phyloP scores from a whole-genome alignment of 495 filamentous ascomycete genomes.

The Hypoxylon trugodes region DNA sequence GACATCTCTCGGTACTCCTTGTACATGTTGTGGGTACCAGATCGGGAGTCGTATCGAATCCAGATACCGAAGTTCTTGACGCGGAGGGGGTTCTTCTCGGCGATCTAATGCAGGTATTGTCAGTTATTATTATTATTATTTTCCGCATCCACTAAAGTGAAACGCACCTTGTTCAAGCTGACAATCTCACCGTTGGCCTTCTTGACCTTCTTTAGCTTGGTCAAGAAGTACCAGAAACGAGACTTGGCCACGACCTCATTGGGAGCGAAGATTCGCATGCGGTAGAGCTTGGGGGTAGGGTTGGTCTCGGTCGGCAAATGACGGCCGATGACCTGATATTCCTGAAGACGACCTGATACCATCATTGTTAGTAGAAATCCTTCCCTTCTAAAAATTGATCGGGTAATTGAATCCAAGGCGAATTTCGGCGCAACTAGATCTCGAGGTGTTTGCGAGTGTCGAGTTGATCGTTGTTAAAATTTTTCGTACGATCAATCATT shows the following conservation, averaged over 20 bases:
- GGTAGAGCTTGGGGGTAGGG: slow-evolving; percentile 96
- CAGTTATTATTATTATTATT: slow-evolving; percentile 5
- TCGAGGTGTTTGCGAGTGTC: slow-evolving; percentile 1
- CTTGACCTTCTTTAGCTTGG: slow-evolving; percentile 99
- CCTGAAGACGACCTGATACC: slow-evolving; percentile 88
- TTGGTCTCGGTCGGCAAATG: slow-evolving; percentile 96
- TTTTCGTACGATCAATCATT: no score
- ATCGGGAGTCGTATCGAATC: slow-evolving; percentile 99
- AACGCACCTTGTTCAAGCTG: slow-evolving; percentile 91
- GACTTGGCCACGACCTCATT: slow-evolving; percentile 98
- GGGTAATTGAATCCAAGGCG: not conserved
- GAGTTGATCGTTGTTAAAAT: no score
- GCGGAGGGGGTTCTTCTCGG: slow-evolving; percentile 97
- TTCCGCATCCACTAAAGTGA: not conserved
- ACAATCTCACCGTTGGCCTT: slow-evolving; percentile 99
- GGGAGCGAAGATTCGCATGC: slow-evolving; percentile 99
- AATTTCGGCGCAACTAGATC: not conserved
- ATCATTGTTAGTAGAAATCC: slow-evolving; percentile 30
- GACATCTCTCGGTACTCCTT: slow-evolving; percentile 99
- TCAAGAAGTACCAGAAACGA: slow-evolving; percentile 99
- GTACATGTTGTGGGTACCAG: slow-evolving; percentile 99
- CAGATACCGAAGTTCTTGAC: slow-evolving; percentile 99
- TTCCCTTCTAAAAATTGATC: not conserved
- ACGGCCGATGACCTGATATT: slow-evolving; percentile 99
- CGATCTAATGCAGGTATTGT: slow-evolving; percentile 70